These are phyloP conservation scores for Trichosporon sp. DNA, from an alignment of 1,284 basidiomycete species.

Conservation along the genomic window DNA sequence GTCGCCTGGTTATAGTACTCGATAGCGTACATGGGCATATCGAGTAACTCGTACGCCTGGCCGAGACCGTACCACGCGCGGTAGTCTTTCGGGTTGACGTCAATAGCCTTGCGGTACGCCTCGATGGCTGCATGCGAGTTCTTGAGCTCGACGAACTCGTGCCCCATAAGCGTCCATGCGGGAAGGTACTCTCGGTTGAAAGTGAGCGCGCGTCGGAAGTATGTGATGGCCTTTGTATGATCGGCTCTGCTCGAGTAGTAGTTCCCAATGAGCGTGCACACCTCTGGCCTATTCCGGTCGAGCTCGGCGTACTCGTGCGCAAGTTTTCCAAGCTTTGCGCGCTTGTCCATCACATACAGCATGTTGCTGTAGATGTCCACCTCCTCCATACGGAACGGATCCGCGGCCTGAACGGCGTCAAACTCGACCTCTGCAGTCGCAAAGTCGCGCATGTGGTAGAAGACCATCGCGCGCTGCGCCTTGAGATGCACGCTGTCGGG, in stretches of 20 bases:
- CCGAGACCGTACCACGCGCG: constrained; percentile 98
- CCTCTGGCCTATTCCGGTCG: constrained; percentile 86
- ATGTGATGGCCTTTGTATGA: constrained; percentile 92
- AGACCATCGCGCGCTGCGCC: constrained; percentile 74
- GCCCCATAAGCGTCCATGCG: constrained; percentile 99
- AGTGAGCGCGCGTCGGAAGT: constrained; percentile 88
- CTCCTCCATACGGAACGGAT: constrained; percentile 89
- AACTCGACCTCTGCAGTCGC: constrained; percentile 75
- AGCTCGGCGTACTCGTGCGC: constrained; percentile 84
- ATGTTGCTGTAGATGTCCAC: constrained; percentile 97
- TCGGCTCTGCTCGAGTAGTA: constrained; percentile 90
- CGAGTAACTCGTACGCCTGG: constrained; percentile 92
- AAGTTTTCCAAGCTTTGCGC: constrained; percentile 78
- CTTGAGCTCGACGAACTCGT: constrained; percentile 98
- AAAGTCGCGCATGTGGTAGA: constrained; percentile 87
- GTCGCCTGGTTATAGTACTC: constrained; percentile 97
- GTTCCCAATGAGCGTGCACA: constrained; percentile 92
- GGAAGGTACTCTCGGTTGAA: constrained; percentile 90
- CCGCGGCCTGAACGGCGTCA: constrained; percentile 67
- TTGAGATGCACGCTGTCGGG: constrained; percentile 79
- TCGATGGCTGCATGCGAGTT: constrained; percentile 98
- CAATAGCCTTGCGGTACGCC: constrained; percentile 90
- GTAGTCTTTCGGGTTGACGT: constrained; percentile 94
- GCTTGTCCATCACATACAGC: constrained; percentile 88
- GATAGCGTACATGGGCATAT: constrained; percentile 92